Evolutionary conservation across 2,329 filamentous ascomycete species (phyloP), one percentile per base, ranked within the genome.

Genomic region (Samsoniella hepiali): DNA sequence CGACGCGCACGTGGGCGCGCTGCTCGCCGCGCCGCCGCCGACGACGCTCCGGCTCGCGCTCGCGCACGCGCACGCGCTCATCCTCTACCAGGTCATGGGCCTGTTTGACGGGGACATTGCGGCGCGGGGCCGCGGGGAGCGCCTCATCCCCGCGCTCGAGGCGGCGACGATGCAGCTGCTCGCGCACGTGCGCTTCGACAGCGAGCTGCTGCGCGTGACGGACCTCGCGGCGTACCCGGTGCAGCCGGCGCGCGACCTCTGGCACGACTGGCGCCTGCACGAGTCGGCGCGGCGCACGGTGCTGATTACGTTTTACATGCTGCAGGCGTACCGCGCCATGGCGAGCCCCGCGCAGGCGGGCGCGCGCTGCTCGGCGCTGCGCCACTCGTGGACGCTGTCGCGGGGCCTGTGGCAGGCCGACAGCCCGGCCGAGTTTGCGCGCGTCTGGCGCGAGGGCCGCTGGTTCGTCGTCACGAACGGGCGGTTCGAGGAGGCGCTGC

Each of bases 221-320:
- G 61, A 72, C 0, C 65, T 79, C 5, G 71, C 70, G 9, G 57
- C 74, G 17, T 72, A 72, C 63, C 73, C 78, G 0, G 68, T 83
- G 3, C 76, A 75, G 10, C 73, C 76, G 0, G 76, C 77, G 1
- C 75, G 74, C 22, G 66, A 74, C 0, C 81, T 81, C 51, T 87
- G 83, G 83, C 69, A 72, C 8, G 73, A 75, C 1, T 87, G 81
- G 81, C 72, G 83, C 3, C 74, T 84, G 27, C 77, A 83, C 11
- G 84, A 87, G 68, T 84, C 82, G 0, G 74, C 79, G 1, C 77
- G 83, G 2, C 79, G 84, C 17, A 86, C 83, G 0, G 73, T 82
- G 0, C 71, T 86, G 1, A 73, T 82, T 13, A 70, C 78, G 0
- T 80, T 81, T 65, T 83, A 81, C 50, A 76, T 84, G 59, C 58